Percentiles rank a stretch among this genome's conserved stretches.
phyloP scores from a whole-genome alignment of 2,329 filamentous ascomycete species.

The Aureobasidium namibiae region DNA sequence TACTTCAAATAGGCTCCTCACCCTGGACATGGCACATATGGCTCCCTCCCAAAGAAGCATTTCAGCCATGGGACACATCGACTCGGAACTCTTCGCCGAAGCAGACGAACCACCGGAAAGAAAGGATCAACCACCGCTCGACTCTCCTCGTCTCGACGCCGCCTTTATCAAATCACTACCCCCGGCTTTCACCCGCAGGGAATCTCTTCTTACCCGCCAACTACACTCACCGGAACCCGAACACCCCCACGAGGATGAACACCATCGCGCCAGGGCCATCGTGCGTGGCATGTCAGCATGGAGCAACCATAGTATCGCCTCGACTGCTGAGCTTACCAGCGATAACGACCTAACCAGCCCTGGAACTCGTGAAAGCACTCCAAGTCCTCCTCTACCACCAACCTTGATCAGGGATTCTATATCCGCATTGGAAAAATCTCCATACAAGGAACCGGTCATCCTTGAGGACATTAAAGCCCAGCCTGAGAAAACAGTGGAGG shows the following conservation, averaged over 20 bases:
- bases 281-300: conserved; percentile 54
- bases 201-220: conserved; percentile 82
- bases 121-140: conserved; percentile 22
- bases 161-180: conserved; percentile 41
- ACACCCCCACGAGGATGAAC: conserved; percentile 31
- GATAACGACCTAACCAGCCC: conserved; percentile 80
- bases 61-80: conserved; percentile 25
- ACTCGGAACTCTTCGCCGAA: conserved; percentile 64
- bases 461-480: conserved; percentile 28
- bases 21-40: conserved; percentile 5
- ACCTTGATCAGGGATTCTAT: conserved; percentile 35
- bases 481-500: conserved; percentile 51
- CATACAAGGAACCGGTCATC: conserved; percentile 30
- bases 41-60: background rate
- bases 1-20: background rate
- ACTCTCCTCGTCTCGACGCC: conserved; percentile 17
- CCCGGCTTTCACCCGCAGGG: conserved; percentile 49
- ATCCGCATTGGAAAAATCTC: conserved; percentile 30
- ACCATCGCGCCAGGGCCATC: conserved; percentile 18
- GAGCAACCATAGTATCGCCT: conserved; percentile 72
- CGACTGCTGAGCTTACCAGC: conserved; percentile 83
- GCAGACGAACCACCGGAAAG: conserved; percentile 83
- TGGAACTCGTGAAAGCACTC: conserved; percentile 68
- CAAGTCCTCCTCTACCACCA: conserved; percentile 73
- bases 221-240: conserved; percentile 51